phyloP scores from a whole-genome alignment of 805 yeast species.

The Yamadazyma tumulicola region DNA sequence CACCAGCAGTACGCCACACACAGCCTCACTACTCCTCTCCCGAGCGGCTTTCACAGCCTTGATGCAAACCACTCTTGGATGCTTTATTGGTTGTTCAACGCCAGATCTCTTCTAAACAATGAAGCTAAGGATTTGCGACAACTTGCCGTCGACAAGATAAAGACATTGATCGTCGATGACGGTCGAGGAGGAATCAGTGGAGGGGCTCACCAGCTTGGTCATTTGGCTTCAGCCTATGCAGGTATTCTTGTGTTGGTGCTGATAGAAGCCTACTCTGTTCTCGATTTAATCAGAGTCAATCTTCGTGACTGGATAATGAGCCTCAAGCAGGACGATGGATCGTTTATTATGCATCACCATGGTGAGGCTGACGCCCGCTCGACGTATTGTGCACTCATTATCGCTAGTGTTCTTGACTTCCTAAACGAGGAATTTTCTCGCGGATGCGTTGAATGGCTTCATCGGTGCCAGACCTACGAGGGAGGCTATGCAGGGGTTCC shows the following conservation, averaged over 20 bases:
- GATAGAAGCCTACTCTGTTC: constrained; percentile 34
- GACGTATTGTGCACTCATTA: constrained; percentile 77
- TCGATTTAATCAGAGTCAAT: constrained; percentile 29
- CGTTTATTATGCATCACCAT: constrained; percentile 66
- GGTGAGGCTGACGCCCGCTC: constrained; percentile 90
- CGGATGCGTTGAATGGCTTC: constrained; percentile 58
- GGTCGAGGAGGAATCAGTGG: constrained; percentile 73
- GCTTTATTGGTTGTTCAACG: constrained; percentile 76
- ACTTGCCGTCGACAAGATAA: constrained; percentile 19
- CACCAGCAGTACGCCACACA: constrained; percentile 45
- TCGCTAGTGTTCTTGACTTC: constrained; percentile 64
- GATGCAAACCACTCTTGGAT: constrained; percentile 96
- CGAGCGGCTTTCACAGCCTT: constrained; percentile 48
- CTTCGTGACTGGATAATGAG: constrained; percentile 63
- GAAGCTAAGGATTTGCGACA: constrained; percentile 1
- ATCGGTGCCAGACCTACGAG: constrained; percentile 80
- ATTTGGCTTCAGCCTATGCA: constrained; percentile 82
- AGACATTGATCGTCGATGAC: constrained; percentile 21
- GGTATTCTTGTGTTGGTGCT: constrained; percentile 60
- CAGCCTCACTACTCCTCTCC: constrained; percentile 40
- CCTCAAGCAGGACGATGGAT: constrained; percentile 67
- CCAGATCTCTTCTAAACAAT: constrained; percentile 17
- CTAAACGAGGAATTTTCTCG: constrained; percentile 55
- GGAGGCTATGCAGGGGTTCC: constrained; percentile 94
- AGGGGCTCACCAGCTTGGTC: constrained; percentile 78